Base-by-base conservation (phyloP, 2,329 filamentous ascomycete genomes). In the Cladosporium sphaerospermum region DNA sequence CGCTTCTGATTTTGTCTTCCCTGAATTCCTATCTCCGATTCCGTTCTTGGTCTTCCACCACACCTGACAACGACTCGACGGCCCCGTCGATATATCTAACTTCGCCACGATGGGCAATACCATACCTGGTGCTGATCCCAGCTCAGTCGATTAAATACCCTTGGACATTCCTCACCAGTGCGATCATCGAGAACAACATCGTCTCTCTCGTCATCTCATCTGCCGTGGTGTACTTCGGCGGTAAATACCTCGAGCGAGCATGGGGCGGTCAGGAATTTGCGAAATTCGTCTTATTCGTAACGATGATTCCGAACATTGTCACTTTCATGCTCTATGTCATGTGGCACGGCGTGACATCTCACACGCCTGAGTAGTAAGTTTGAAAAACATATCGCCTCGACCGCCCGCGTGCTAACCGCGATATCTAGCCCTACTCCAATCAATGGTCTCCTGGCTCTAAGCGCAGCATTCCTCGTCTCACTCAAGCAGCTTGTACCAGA, bases 401-500 rank as follows among this genome's bases (percentile, higher is more conserved):
- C 18, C 9, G 32, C 23, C 14, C 14, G 19, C 16, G 10, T n/a
- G 16, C 40, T 51, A 39, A 51, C 40, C 40, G 10, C 11, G 16
- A 10, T 7, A 42, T 7, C 11, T 56, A 73, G 68, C 64, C 93
- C 87, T 44, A 90, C 87, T 43, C 85, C 88, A 58, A 88, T 97
- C 66, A 88, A 88, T 62, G 93, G 93, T 62, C 91, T 90, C 52
- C 85, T 96, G 58, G 84, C 91, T 13, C 78, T 96, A 54, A 92
- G 96, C 71, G 90, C 93, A 44, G 85, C 88, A 57, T 97, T 97
- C 75, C 86, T 99, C 57, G 89, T 97, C 63, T 89, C 92, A 52
- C 96, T 97, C 73, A 97, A 95, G 73, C 93, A 99, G 72, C 88
- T 99, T 46, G 87, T 97, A 34, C 93, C 93, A 18, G 91, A 96